phyloP scores from a whole-genome alignment of 345 rosid genomes.

The Laguncularia racemosa region DNA sequence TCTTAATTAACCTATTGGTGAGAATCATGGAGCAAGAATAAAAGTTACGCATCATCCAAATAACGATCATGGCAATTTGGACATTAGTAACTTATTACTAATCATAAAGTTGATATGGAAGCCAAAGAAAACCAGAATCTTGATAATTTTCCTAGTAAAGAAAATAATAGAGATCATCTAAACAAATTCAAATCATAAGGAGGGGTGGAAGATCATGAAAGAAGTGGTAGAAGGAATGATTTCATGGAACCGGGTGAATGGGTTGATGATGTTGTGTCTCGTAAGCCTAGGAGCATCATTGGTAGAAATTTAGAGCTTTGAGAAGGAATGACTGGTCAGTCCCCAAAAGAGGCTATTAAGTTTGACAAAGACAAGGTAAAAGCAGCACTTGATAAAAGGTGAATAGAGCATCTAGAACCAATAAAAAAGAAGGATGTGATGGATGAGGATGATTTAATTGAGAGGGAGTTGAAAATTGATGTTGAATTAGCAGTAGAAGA shows the following conservation, averaged over 20 bases:
- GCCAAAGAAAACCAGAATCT: too few species aligned
- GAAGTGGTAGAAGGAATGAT: constrained; percentile 29
- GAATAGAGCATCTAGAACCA: constrained; percentile 56
- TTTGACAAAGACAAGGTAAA: too few species aligned
- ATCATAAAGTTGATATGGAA: too few species aligned
- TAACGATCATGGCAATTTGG: too few species aligned
- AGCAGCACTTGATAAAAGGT: constrained; percentile 51
- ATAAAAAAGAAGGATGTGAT: constrained; percentile 65
- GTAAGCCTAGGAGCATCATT: constrained; percentile 25
- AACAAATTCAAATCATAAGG: constrained; percentile 31
- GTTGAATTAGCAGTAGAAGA: constrained; percentile 61
- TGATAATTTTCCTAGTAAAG: too few species aligned
- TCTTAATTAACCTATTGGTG: too few species aligned
- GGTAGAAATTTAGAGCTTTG: constrained; percentile 31
- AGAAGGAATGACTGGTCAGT: constrained; percentile 50
- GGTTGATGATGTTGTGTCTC: constrained; percentile 33
- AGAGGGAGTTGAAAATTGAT: constrained; percentile 63
- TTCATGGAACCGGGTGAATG: constrained; percentile 39
- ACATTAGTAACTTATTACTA: too few species aligned
- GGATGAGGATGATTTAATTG: too few species aligned
- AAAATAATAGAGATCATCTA: constrained; percentile 25
- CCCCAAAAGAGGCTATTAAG: constrained; percentile 58
- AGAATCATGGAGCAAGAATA: too few species aligned
- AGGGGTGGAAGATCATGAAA: constrained; percentile 46
- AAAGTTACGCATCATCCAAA: too few species aligned